Percentiles rank a stretch among this genome's conserved stretches.
Evolutionary conservation across 306 rosid genomes (phyloP).

Genomic region (Dalbergia cultrata): DNA sequence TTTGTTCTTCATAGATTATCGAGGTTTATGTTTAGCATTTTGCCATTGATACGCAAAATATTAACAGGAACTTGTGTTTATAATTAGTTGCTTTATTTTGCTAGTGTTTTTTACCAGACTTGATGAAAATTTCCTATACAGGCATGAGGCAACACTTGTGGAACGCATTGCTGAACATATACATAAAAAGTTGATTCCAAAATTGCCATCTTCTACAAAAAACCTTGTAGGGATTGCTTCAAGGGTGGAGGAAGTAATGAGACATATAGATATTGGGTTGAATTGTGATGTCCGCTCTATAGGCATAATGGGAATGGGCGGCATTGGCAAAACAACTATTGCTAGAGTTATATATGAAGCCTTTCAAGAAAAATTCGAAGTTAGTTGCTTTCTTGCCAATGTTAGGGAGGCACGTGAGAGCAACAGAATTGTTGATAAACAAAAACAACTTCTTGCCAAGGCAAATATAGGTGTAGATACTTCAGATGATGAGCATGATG

Average conservation of each 20-base stretch:
- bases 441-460: not conserved
- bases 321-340: not conserved
- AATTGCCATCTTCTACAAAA: not conserved
- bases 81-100: no score
- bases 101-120: not conserved
- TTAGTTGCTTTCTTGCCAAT: not conserved
- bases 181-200: not conserved
- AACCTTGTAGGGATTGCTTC: not conserved
- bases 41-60: no score
- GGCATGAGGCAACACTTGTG: not conserved
- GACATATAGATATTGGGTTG: not conserved
- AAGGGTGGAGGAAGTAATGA: not conserved
- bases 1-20: no score
- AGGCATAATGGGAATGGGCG: not conserved
- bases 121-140: not conserved
- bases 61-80: no score
- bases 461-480: not conserved
- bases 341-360: not conserved
- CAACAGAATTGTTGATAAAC: constrained; percentile 39
- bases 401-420: not conserved
- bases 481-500: not conserved
- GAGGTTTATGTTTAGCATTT: no score
- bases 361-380: not conserved
- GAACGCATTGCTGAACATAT: not conserved
- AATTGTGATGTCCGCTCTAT: not conserved